Evolutionary conservation across 1,139 yeast genomes (phyloP), one percentile per base, ranked within the genome.

Genomic region (Geotrichum aggregatum): DNA sequence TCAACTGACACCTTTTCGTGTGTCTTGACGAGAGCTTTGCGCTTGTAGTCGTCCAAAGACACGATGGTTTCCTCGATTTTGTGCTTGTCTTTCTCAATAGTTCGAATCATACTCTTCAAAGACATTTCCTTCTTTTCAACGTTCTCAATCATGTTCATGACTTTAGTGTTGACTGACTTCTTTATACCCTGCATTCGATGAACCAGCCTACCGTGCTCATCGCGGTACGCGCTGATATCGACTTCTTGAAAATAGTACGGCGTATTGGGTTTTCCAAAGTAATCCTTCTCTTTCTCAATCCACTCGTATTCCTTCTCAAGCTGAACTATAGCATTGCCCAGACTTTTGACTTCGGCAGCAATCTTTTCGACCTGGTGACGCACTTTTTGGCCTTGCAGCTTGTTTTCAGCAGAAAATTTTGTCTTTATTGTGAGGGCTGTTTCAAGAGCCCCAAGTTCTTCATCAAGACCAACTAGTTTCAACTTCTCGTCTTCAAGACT

Each of bases 81-180:
- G 18, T 80, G 72, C 68, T 91, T 89, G 69, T 94, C 98, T 67
- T 83, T 87, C 63, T 87, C 95, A 61, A 94, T 89, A 3, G 96
- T 89, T 52, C 77, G 78, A 55, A 94, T 84, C 91, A 88, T 89
- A 7, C 80, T 78, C 61, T 81, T 83, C 61, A 94, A 75, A 7
- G 92, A 77, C 1, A 76, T 70, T 66, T 91, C 98, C 65, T 89
- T 88, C 75, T 85, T 87, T 66, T 91, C 97, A 19, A 89, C 95
- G 59, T 84, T 87, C 63, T 91, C 98, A 60, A 94, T 88, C 88
- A 89, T 87, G 62, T 84, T 83, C 91, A 91, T 87, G 57, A 92
- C 92, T 63, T 89, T 86, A 11, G 87, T 78, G 63, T 91, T 91
- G 30, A 92, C 96, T 60, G 83, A 86, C 56, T 91, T 76, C 71